These are phyloP conservation scores for Vigna nakashimae DNA, from an alignment of 306 rosid genomes.

Conservation along the genomic window DNA sequence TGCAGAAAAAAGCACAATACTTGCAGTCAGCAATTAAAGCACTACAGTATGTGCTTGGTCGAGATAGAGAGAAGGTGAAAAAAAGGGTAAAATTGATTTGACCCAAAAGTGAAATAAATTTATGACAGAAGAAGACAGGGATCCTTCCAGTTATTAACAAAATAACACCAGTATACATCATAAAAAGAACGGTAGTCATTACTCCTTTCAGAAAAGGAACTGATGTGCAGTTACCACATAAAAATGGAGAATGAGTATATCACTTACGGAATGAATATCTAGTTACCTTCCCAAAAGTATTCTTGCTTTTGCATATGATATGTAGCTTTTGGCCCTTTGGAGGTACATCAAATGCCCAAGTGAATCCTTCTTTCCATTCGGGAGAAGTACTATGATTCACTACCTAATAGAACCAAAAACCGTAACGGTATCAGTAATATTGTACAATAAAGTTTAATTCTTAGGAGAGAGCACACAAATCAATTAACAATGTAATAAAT, in stretches of 20 bases:
- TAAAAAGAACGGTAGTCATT: conserved; percentile 30
- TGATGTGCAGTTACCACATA: conserved; percentile 13
- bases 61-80: conserved; percentile 20
- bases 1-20: conserved; percentile 52
- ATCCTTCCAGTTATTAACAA: conserved; percentile 11
- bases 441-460: conserved; percentile 38
- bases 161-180: conserved; percentile 7
- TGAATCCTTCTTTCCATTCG: conserved; percentile 99
- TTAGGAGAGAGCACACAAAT: conserved; percentile 34
- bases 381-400: conserved; percentile 88
- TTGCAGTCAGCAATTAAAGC: conserved; percentile 38
- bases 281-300: conserved; percentile 96
- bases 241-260: conserved; percentile 20
- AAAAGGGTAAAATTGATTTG: conserved; percentile 10
- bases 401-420: conserved; percentile 60
- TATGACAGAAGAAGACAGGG: conserved; percentile 23
- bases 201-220: conserved; percentile 35
- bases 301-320: conserved; percentile 96
- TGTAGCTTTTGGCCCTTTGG: conserved; percentile 97
- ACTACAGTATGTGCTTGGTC: conserved; percentile 30
- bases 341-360: conserved; percentile 96
- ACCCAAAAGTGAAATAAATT: conserved; percentile 18
- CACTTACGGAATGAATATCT: conserved; percentile 22
- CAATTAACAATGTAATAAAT: conserved; percentile 26
- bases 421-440: conserved; percentile 34